A percentile compares a stretch with the other conserved stretches of the same genome.
phyloP scores from a whole-genome alignment of 768 basidiomycete species.

The Lactarius vividus region DNA sequence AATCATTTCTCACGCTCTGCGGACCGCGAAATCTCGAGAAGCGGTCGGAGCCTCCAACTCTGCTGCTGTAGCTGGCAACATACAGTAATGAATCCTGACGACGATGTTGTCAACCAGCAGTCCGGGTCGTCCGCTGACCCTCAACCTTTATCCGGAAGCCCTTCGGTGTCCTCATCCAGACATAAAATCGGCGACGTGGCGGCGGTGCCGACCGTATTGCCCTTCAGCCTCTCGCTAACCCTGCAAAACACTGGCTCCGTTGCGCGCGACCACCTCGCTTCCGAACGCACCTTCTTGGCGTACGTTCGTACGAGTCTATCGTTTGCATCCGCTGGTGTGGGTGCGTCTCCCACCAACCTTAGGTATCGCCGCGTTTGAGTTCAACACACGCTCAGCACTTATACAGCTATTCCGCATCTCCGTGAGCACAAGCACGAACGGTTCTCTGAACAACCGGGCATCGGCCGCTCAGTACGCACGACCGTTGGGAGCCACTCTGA shows the following conservation, averaged over 20 bases:
- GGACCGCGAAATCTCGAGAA: not conserved
- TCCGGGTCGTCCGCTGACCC: not conserved
- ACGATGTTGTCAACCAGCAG: not conserved
- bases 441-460: slow-evolving; percentile 9
- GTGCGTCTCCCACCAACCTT: slow-evolving; percentile 32
- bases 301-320: slow-evolving; percentile 51
- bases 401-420: slow-evolving; percentile 47
- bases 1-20: too few relatives aligned
- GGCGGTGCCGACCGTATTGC: slow-evolving; percentile 10
- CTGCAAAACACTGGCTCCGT: slow-evolving; percentile 49
- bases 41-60: not conserved
- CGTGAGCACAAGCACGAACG: slow-evolving; percentile 28
- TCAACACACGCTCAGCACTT: slow-evolving; percentile 35
- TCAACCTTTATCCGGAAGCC: not conserved
- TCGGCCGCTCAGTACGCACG: slow-evolving; percentile 35
- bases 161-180: not conserved
- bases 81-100: not conserved
- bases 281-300: slow-evolving; percentile 50
- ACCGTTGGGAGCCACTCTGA: slow-evolving; percentile 45
- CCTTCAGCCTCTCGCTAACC: slow-evolving; percentile 29
- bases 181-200: not conserved
- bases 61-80: not conserved
- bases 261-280: slow-evolving; percentile 52
- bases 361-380: not conserved
- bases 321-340: slow-evolving; percentile 50